Evolutionary conservation across 129 eudicot species (phyloP).

Genomic region (Erigeron canadensis): DNA sequence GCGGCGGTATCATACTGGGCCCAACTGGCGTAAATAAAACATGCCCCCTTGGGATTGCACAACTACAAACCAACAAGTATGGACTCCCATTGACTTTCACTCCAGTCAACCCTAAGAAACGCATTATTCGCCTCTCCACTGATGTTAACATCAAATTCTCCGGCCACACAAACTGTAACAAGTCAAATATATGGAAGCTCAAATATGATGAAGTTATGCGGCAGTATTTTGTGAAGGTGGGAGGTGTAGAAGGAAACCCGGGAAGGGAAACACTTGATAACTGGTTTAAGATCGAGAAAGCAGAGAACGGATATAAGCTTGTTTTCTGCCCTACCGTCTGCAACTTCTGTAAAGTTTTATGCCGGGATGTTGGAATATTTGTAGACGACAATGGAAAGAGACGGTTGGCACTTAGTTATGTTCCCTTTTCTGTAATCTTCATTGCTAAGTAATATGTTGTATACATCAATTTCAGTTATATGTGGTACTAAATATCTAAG

Average conservation of each 20-base stretch:
- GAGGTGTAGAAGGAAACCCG: slow-evolving; percentile 51
- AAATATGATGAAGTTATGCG: slow-evolving; percentile 13
- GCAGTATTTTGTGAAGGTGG: slow-evolving; percentile 32
- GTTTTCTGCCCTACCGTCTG: slow-evolving; percentile 46
- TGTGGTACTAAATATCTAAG: slow-evolving; percentile 6
- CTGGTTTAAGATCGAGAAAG: slow-evolving; percentile 47
- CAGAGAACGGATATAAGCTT: slow-evolving; percentile 36
- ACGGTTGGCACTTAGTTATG: slow-evolving; percentile 37
- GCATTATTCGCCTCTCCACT: slow-evolving; percentile 35
- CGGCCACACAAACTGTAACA: slow-evolving; percentile 19
- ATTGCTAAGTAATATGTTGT: slow-evolving; percentile 8
- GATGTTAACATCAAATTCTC: slow-evolving; percentile 38
- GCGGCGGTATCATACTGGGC: slow-evolving; percentile 26
- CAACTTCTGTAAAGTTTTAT: slow-evolving; percentile 40
- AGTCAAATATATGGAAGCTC: slow-evolving; percentile 42
- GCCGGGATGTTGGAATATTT: slow-evolving; percentile 40
- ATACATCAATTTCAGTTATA: background rate
- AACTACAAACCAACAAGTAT: slow-evolving; percentile 15
- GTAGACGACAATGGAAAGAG: slow-evolving; percentile 22
- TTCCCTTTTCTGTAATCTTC: slow-evolving; percentile 33
- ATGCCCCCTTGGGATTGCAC: slow-evolving; percentile 36
- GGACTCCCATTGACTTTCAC: slow-evolving; percentile 35
- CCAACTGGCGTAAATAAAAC: slow-evolving; percentile 26
- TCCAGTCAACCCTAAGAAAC: slow-evolving; percentile 32
- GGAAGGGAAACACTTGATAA: slow-evolving; percentile 30